Conservation (phyloP, 345 rosid species). For the Diplotaxis tenuifolia region DNA sequence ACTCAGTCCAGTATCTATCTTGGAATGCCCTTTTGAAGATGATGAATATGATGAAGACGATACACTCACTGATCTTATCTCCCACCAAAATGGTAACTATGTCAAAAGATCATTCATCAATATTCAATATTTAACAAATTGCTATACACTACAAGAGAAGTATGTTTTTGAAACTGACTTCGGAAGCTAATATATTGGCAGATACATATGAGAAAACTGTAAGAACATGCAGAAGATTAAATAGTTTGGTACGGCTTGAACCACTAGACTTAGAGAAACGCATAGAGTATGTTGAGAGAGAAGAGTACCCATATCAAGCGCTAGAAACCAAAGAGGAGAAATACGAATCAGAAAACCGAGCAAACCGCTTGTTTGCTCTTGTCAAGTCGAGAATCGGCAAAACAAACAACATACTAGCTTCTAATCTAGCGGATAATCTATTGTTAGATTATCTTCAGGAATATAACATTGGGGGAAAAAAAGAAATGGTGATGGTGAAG, state of each 20-base stretch:
- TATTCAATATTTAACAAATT: neutral
- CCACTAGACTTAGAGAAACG: conserved; percentile 66
- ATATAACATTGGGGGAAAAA: conserved; percentile 29
- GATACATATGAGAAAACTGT: conserved; percentile 46
- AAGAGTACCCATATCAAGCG: conserved; percentile 5
- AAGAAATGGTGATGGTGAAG: conserved; percentile 33
- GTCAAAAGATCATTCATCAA: neutral
- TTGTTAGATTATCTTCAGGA: conserved; percentile 54
- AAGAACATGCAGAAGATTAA: conserved; percentile 43
- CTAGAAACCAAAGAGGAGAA: conserved; percentile 3
- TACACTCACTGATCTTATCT: neutral
- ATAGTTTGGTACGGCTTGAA: conserved; percentile 45
- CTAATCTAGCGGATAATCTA: conserved; percentile 33
- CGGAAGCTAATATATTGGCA: conserved; percentile 15
- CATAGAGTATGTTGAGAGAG: conserved; percentile 41
- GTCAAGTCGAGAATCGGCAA: conserved; percentile 15
- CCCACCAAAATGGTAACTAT: conserved; percentile 26
- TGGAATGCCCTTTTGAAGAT: conserved; percentile 78
- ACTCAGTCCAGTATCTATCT: conserved; percentile 75
- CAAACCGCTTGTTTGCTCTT: conserved; percentile 28
- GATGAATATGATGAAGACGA: conserved; percentile 42
- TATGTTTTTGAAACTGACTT: neutral
- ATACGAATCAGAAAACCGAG: conserved; percentile 21
- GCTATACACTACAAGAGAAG: neutral
- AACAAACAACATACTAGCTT: conserved; percentile 23